These are phyloP conservation scores for Ophiocordyceps camponoti-rufipedis DNA, from an alignment of 2,329 filamentous ascomycete genomes.

Conservation along the genomic window DNA sequence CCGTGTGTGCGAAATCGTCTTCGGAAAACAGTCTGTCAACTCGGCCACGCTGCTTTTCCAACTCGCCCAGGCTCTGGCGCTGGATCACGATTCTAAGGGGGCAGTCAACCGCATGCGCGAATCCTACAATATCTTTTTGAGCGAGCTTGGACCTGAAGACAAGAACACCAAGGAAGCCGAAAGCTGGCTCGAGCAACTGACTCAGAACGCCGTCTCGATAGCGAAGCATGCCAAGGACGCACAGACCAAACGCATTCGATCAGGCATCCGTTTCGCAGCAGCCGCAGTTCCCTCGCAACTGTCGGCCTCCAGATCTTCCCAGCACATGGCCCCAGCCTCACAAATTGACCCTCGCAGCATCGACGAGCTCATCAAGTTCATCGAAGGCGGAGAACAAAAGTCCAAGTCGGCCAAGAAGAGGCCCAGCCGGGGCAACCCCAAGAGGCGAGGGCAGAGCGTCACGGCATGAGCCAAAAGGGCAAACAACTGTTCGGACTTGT, in stretches of 20 bases:
- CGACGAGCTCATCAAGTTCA: conserved; percentile 85
- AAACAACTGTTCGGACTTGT: too few species aligned
- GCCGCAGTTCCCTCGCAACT: conserved; percentile 9
- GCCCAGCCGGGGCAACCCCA: conserved; percentile 33
- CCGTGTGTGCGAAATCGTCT: conserved; percentile 72
- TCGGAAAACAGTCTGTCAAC: conserved; percentile 79
- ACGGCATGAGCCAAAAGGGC: neutral
- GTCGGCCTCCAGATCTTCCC: conserved; percentile 13
- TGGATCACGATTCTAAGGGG: conserved; percentile 88
- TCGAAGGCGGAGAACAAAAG: conserved; percentile 54
- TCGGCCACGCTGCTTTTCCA: conserved; percentile 93
- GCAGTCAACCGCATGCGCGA: conserved; percentile 90
- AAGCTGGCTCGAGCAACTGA: conserved; percentile 89
- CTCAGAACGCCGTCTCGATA: conserved; percentile 84
- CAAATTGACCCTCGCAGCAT: conserved; percentile 64
- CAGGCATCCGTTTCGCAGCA: conserved; percentile 47
- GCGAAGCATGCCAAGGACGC: conserved; percentile 86
- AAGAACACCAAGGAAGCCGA: conserved; percentile 98
- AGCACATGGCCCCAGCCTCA: conserved; percentile 10
- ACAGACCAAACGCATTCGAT: conserved; percentile 53
- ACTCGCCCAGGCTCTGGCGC: conserved; percentile 80
- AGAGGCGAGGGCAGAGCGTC: conserved; percentile 23
- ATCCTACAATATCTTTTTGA: conserved; percentile 88
- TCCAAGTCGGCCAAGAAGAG: conserved; percentile 37
- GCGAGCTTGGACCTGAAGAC: conserved; percentile 71